Evolutionary conservation across 2,329 filamentous ascomycete species (phyloP), one percentile per base, ranked within the genome.

Genomic region (Zymoseptoria ardabiliae): DNA sequence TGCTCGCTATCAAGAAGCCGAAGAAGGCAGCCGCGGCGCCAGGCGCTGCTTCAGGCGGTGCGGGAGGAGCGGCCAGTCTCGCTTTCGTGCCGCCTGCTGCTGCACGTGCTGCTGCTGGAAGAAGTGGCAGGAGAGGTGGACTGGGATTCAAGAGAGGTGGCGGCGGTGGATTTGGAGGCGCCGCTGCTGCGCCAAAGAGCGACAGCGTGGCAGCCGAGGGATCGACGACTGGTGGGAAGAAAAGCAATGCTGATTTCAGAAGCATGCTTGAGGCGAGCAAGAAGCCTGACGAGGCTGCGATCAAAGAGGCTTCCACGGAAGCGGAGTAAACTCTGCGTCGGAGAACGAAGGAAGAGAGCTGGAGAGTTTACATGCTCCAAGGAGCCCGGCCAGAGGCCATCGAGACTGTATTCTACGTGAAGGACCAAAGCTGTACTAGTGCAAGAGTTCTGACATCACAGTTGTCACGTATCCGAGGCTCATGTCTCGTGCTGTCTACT

Each of bases 161-260:
- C 53, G 72, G 73, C 22, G 70, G 70, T 55, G 66, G 59, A 10
- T 59, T 66, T 63, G 69, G 68, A 25, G 66, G 67, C 52, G 58
- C 45, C 20, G 60, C 64, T 51, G 50, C 13, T 7, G 35, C 13
- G 3, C 17, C 57, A 3, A 64, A 56, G 11, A 53, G 53, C 17
- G 63, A 57, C 20, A 66, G 54, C 61, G 70, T 70, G 54, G 71
- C 73, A 17, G 35, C 22, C 25, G 25, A 56, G 64, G 67, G 50
- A 61, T 67, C 63, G 9, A 53, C 55, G 22, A 67, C 66, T 50
- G 65, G 68, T 60, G 68, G 66, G 55, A 71, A 71, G 64, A 85
- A 82, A 73, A 83, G 79, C 66, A 85, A 85, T 67, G 77, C 77
- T 55, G 82, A 84, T 67, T 85, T 85, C 70, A 78, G 81, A 58